These are phyloP conservation scores for Bremia lactucae DNA, from an alignment of 352 stramenopile species.

Conservation along the genomic window DNA sequence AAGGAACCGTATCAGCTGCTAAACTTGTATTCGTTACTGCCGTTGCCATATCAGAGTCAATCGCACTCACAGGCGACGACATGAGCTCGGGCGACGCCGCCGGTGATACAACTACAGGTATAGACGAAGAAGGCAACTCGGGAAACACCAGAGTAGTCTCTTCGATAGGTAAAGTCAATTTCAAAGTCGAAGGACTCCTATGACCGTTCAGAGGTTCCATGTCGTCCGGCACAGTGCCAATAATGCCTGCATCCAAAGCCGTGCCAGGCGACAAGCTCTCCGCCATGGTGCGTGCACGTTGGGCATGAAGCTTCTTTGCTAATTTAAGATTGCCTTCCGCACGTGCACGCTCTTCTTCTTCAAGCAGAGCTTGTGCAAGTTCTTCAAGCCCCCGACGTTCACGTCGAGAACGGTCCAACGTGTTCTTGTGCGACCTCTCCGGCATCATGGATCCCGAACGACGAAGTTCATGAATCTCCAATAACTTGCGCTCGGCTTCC, in stretches of 20 bases:
- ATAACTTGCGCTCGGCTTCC: conserved; percentile 72
- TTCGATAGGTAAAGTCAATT: conserved; percentile 5
- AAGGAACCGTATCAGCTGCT: conserved; percentile 2
- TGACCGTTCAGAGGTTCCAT: conserved; percentile 17
- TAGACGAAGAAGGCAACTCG: conserved; percentile 14
- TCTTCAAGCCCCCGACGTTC: conserved; percentile 71
- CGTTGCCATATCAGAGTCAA: not conserved
- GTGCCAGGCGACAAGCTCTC: too few species aligned
- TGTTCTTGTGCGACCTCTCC: conserved; percentile 50
- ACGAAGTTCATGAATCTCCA: conserved; percentile 71
- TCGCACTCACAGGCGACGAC: conserved; percentile 9
- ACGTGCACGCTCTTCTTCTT: conserved; percentile 71
- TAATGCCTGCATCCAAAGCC: too few species aligned
- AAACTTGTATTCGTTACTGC: too few species aligned
- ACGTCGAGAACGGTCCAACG: conserved; percentile 48
- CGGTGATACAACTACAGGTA: conserved; percentile 12
- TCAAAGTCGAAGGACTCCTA: conserved; percentile 12
- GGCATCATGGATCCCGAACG: conserved; percentile 50
- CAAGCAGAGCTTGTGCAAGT: conserved; percentile 59
- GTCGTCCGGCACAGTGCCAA: too few species aligned
- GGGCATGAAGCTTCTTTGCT: conserved; percentile 69
- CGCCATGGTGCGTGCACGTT: conserved; percentile 62
- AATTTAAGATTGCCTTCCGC: conserved; percentile 64
- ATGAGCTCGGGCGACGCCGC: conserved; percentile 14
- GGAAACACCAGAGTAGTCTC: conserved; percentile 17